Evolutionary conservation across 108 stramenopile species (phyloP), one percentile per base, ranked within the genome.

Genomic region (Aureococcus anophagefferens): DNA sequence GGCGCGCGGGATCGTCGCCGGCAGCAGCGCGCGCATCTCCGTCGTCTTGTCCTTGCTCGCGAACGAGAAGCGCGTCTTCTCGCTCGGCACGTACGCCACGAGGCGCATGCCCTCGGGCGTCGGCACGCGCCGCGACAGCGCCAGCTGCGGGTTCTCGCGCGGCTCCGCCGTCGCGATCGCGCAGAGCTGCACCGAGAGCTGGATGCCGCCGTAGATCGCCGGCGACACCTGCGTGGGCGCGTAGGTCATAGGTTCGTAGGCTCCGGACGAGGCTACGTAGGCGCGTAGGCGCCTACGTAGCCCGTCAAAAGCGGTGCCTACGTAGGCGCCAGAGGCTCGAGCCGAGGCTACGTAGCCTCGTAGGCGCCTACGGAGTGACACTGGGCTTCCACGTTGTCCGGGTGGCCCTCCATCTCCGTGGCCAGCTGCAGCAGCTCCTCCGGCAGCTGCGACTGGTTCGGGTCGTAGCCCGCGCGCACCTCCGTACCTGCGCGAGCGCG

Each of bases 391-490:
- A n/a, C n/a, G 74, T 98, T 98, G 70, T 98, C 98, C 14, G 98
- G 98, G 81, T 98, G 98, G 25, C 92, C 98, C 90, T 98, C 98
- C 71, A 98, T 98, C 45, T 83, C 89, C 17, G 95, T 90, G 4
- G 98, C 98, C 80, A 98, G 89, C 74, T 98, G 94, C 75, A 98
- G 82, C 64, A 98, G 79, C 68, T 89, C 93, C 82, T 98, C 98
- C 31, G 83, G 81, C 40, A 44, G 40, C 40, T 44, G 40, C 9
- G 40, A 13, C 9, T 44, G 40, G 40, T 13, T 13, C 40, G 40
- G 40, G 40, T 44, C 40, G 40, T 44, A 44, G 40, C 40, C 40
- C 40, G 40, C 40, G 5, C 40, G 40, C 40, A 44, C 5, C 40
- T 44, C 40, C 9, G n/a, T n/a, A n/a, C n/a, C n/a, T n/a, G n/a